Conservation (phyloP, 116 monocot species). For the Phalaenopsis hybrid region DNA sequence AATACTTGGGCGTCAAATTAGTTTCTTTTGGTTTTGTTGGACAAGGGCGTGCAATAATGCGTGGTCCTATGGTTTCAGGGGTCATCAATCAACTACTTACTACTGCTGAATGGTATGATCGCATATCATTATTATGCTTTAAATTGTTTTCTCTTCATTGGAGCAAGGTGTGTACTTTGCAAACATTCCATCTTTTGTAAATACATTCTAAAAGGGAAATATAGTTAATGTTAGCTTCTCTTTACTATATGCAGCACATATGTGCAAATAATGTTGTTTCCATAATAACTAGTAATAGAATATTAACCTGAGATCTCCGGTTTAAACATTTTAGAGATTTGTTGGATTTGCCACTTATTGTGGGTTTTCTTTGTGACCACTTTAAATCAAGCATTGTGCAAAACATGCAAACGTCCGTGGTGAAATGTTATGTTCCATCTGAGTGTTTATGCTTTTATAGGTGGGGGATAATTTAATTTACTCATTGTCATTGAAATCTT, state of each 20-base stretch:
- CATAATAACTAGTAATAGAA: background rate
- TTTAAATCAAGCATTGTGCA: background rate
- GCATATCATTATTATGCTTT: background rate
- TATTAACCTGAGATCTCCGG: background rate
- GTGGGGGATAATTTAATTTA: background rate
- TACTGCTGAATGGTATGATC: conserved; percentile 80
- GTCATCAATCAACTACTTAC: conserved; percentile 94
- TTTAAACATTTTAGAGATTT: too few relatives aligned
- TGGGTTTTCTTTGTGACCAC: background rate
- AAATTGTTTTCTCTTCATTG: background rate
- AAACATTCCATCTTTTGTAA: background rate
- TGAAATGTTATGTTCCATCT: background rate
- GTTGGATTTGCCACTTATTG: background rate
- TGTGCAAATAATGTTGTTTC: background rate
- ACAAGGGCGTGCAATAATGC: conserved; percentile 97
- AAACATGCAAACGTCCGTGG: background rate
- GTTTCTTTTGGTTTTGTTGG: conserved; percentile 97
- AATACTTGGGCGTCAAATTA: conserved; percentile 94
- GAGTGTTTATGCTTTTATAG: background rate
- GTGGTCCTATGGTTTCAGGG: conserved; percentile 98
- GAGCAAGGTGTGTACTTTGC: background rate
- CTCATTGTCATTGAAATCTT: background rate
- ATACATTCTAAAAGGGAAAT: background rate
- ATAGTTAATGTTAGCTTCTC: background rate
- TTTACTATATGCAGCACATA: background rate